Conservation (phyloP, 1,284 basidiomycete species). For the Malassezia japonica region DNA sequence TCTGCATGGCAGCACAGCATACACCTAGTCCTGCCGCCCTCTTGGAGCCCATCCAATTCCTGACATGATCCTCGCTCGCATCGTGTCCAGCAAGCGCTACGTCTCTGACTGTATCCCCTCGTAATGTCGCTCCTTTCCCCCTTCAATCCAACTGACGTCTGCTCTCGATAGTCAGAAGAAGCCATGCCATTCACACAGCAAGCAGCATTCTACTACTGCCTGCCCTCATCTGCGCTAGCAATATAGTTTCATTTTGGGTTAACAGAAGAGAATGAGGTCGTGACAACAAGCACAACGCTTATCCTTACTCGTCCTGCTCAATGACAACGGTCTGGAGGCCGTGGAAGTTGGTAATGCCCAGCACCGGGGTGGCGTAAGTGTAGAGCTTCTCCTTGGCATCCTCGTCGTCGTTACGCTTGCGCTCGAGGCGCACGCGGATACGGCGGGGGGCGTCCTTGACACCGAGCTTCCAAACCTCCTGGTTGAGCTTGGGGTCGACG, state of each 20-base stretch:
- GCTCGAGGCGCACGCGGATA: slow-evolving; percentile 45
- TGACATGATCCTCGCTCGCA: too few species aligned
- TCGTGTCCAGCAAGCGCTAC: too few species aligned
- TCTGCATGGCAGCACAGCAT: too few species aligned
- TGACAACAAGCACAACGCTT: not conserved
- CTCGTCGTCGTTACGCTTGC: slow-evolving; percentile 49
- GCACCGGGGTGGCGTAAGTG: slow-evolving; percentile 44
- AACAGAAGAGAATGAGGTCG: slow-evolving; percentile 2
- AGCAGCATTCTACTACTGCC: too few species aligned
- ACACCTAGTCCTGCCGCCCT: too few species aligned
- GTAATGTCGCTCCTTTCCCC: too few species aligned
- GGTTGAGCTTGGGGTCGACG: slow-evolving; percentile 48
- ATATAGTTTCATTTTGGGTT: slow-evolving; percentile 10
- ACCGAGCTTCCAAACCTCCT: slow-evolving; percentile 48
- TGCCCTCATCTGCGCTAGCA: not conserved
- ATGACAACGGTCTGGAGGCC: slow-evolving; percentile 45
- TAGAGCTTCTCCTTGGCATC: slow-evolving; percentile 49
- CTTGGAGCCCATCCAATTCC: too few species aligned
- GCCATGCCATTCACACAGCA: too few species aligned
- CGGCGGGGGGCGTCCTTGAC: slow-evolving; percentile 47
- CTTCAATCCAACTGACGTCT: too few species aligned
- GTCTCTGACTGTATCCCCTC: too few species aligned
- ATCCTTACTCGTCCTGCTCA: slow-evolving; percentile 36
- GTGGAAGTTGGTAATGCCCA: slow-evolving; percentile 47
- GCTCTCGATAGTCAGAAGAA: too few species aligned